Evolutionary conservation across 768 basidiomycete genomes (phyloP).

Genomic region (Psilocybe cyanescens): DNA sequence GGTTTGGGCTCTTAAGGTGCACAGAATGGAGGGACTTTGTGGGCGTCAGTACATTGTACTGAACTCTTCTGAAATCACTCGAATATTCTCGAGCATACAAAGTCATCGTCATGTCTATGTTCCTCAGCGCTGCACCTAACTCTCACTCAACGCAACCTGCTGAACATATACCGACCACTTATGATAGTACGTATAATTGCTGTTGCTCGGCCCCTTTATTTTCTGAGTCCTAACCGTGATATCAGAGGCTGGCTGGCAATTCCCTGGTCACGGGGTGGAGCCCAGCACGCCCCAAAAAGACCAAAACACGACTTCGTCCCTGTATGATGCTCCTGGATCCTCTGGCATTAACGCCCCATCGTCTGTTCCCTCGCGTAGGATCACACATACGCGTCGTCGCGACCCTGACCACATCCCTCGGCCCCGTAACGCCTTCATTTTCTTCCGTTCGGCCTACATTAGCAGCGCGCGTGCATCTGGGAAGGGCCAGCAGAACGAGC

Average conservation of each 20-base stretch:
- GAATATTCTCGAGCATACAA: background rate
- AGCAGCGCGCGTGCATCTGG: background rate
- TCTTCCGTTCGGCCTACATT: constrained; percentile 36
- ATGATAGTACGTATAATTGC: constrained; percentile 27
- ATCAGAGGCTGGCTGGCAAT: constrained; percentile 25
- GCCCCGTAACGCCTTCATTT: constrained; percentile 42
- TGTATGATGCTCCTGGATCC: background rate
- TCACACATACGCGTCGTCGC: constrained; percentile 14
- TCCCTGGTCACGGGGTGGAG: background rate
- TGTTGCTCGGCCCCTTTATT: background rate
- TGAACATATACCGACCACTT: constrained; percentile 21
- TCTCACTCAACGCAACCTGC: constrained; percentile 28
- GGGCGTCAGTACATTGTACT: too few relatives aligned
- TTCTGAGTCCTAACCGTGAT: background rate
- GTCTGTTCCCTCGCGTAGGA: constrained; percentile 7
- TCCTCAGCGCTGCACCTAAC: constrained; percentile 25
- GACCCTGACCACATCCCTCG: constrained; percentile 32
- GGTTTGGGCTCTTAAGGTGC: background rate
- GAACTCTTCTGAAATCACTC: background rate
- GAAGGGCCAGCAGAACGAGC: constrained; percentile 33
- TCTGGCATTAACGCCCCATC: constrained; percentile 12
- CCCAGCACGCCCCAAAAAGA: background rate
- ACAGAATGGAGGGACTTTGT: background rate
- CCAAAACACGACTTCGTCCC: background rate
- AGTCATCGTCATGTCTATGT: constrained; percentile 27